Evolutionary conservation across 208 protist genomes (phyloP).

Genomic region (Vickermania spadyakhi): DNA sequence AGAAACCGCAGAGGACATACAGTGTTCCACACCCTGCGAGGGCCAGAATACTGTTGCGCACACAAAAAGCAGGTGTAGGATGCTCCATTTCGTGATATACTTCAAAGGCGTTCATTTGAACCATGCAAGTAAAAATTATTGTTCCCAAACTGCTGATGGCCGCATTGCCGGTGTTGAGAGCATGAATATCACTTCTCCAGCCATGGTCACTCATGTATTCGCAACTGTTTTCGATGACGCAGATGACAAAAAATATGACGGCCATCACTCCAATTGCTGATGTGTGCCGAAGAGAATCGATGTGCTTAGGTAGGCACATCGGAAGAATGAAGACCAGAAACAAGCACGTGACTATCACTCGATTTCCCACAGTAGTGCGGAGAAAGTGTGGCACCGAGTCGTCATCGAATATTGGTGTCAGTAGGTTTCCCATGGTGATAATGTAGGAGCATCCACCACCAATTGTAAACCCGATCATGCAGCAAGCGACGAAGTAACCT

Average conservation of each 20-base stretch:
- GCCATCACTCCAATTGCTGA: slow-evolving; percentile 30
- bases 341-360: slow-evolving; percentile 27
- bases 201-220: slow-evolving; percentile 12
- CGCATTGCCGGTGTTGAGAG: slow-evolving; percentile 18
- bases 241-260: slow-evolving; percentile 24
- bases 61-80: slow-evolving; percentile 28
- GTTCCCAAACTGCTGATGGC: slow-evolving; percentile 14
- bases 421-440: slow-evolving; percentile 33
- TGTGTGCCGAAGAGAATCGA: slow-evolving; percentile 54
- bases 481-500: slow-evolving; percentile 16
- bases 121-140: slow-evolving; percentile 23
- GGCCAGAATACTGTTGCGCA: slow-evolving; percentile 13
- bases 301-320: slow-evolving; percentile 39
- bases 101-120: slow-evolving; percentile 26
- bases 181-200: slow-evolving; percentile 25
- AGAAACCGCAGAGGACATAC: slow-evolving; percentile 21
- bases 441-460: slow-evolving; percentile 50
- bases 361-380: slow-evolving; percentile 15
- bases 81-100: slow-evolving; percentile 26
- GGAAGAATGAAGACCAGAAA: slow-evolving; percentile 60
- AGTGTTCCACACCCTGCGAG: slow-evolving; percentile 10
- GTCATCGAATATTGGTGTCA: slow-evolving; percentile 23
- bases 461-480: slow-evolving; percentile 26
- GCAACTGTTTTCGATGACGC: slow-evolving; percentile 24
- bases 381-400: slow-evolving; percentile 13